Evolutionary conservation across 345 rosid species (phyloP).

Genomic region (Arabidopsis arenosa): DNA sequence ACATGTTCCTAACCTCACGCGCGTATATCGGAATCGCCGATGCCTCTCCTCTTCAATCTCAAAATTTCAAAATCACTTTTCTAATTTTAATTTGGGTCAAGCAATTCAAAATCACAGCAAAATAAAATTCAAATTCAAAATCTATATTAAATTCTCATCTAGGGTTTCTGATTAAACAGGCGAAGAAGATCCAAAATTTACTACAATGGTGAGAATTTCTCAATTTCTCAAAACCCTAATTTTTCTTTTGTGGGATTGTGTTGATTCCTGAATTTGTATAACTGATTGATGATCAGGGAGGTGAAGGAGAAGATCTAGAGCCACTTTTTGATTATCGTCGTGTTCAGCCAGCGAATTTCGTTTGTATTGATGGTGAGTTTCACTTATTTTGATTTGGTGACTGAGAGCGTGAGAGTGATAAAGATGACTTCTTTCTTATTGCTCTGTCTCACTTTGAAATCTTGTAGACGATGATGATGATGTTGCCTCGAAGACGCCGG

Average conservation of each 20-base stretch:
- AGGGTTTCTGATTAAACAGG: constrained; percentile 10
- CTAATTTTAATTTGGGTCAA: no score
- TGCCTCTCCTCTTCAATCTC: not conserved
- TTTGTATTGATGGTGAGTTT: constrained; percentile 57
- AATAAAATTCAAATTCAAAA: no score
- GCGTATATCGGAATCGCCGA: constrained; percentile 20
- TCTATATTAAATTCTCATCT: not conserved
- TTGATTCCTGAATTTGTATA: constrained; percentile 2
- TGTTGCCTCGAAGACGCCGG: constrained; percentile 34
- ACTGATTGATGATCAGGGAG: constrained; percentile 45
- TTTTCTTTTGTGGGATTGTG: not conserved
- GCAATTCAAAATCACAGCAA: no score
- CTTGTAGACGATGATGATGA: constrained; percentile 44
- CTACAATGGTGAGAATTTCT: constrained; percentile 34
- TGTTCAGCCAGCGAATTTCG: constrained; percentile 62
- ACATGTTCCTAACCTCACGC: constrained; percentile 5
- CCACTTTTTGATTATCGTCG: constrained; percentile 77
- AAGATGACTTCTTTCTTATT: not conserved
- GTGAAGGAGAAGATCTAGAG: constrained; percentile 68
- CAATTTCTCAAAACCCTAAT: constrained; percentile 33
- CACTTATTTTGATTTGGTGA: not conserved
- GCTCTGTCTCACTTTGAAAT: constrained; percentile 3
- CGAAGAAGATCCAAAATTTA: not conserved
- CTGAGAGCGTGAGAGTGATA: not conserved
- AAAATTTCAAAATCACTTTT: constrained; percentile 26